phyloP scores from a whole-genome alignment of 2,329 filamentous ascomycete genomes.

The Verticillium klebahnii region DNA sequence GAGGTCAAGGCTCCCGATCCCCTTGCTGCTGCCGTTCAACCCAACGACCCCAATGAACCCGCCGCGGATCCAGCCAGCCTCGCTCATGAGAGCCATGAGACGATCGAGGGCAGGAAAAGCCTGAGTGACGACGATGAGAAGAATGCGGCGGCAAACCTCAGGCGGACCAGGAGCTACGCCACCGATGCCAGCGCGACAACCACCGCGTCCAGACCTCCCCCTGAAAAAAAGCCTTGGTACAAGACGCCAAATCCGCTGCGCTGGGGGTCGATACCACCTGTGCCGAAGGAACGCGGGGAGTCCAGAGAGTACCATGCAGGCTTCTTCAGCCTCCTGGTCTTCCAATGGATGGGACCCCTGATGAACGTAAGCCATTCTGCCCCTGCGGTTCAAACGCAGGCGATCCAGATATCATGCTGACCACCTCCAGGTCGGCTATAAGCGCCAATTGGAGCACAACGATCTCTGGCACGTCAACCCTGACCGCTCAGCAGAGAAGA shows the following conservation, averaged over 20 bases:
- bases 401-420: not conserved
- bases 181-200: constrained; percentile 48
- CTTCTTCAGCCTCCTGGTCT: constrained; percentile 72
- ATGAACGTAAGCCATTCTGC: constrained; percentile 60
- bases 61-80: constrained; percentile 4
- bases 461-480: constrained; percentile 92
- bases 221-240: constrained; percentile 55
- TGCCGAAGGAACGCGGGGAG: constrained; percentile 46
- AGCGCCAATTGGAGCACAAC: constrained; percentile 73
- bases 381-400: not conserved
- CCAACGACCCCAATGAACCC: constrained; percentile 9
- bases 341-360: constrained; percentile 85
- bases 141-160: constrained; percentile 17
- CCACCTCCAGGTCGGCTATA: constrained; percentile 66
- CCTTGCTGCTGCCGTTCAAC: constrained; percentile 21
- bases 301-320: constrained; percentile 70
- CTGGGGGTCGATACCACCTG: constrained; percentile 52
- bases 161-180: constrained; percentile 45
- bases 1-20: constrained; percentile 22
- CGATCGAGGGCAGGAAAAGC: not conserved
- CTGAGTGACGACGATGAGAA: not conserved
- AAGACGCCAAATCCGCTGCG: constrained; percentile 56
- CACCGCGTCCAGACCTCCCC: constrained; percentile 26
- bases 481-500: constrained; percentile 63
- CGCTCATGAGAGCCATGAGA: constrained; percentile 8